Conservation (phyloP, 2,329 filamentous ascomycete genomes). For the Alternaria incomplexa region DNA sequence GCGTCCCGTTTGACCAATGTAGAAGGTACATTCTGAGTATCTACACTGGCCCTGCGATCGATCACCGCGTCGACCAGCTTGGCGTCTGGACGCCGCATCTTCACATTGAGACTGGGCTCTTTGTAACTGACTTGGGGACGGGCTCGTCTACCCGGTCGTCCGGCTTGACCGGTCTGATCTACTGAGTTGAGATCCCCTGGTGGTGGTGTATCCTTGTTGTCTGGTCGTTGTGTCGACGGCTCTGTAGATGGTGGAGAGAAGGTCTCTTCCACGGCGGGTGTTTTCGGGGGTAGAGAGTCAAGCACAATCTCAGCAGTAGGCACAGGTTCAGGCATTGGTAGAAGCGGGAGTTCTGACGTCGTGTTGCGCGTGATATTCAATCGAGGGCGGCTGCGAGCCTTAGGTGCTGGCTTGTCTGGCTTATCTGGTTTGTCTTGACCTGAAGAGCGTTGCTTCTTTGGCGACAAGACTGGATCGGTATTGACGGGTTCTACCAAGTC, state of each 20-base stretch:
- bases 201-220: slow-evolving; percentile 52
- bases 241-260: slow-evolving; percentile 55
- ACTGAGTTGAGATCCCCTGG: slow-evolving; percentile 48
- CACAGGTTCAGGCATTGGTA: slow-evolving; percentile 29
- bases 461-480: slow-evolving; percentile 52
- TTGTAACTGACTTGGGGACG: slow-evolving; percentile 57
- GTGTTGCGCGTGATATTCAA: slow-evolving; percentile 34
- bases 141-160: slow-evolving; percentile 53
- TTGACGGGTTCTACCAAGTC: slow-evolving; percentile 56
- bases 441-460: slow-evolving; percentile 47
- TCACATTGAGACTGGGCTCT: slow-evolving; percentile 55
- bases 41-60: slow-evolving; percentile 33
- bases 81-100: slow-evolving; percentile 58
- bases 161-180: slow-evolving; percentile 41
- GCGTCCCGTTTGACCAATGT: slow-evolving; percentile 39
- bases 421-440: slow-evolving; percentile 33
- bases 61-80: slow-evolving; percentile 55
- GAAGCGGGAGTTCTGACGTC: slow-evolving; percentile 25
- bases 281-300: slow-evolving; percentile 49
- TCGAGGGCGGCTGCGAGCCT: slow-evolving; percentile 29
- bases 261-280: slow-evolving; percentile 45
- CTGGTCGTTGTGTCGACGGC: slow-evolving; percentile 46
- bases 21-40: slow-evolving; percentile 26
- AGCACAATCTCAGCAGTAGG: slow-evolving; percentile 38
- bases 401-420: slow-evolving; percentile 27